These are phyloP conservation scores for Henckelia pumila DNA, from an alignment of 257 asterid genomes.

Conservation along the genomic window DNA sequence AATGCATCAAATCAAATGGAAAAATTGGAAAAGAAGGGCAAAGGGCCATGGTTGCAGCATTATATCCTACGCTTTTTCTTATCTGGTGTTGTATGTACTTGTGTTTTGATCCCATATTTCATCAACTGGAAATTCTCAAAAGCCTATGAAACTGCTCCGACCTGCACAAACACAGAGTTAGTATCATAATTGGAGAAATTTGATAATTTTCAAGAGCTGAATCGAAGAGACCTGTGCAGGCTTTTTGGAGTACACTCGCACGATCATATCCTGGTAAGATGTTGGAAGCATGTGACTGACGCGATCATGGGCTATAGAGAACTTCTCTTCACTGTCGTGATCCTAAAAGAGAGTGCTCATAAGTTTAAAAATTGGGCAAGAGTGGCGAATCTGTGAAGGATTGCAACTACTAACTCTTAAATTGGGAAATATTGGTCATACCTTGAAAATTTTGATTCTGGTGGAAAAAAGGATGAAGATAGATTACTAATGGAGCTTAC, in stretches of 20 bases:
- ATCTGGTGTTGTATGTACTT: constrained; percentile 78
- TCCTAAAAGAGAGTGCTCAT: constrained; percentile 45
- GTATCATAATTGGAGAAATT: not conserved
- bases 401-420: constrained; percentile 1
- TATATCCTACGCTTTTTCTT: constrained; percentile 59
- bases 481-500: no score
- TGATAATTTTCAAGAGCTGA: constrained; percentile 19
- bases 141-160: constrained; percentile 70
- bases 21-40: constrained; percentile 12
- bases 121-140: constrained; percentile 88
- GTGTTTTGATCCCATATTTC: constrained; percentile 76
- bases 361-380: constrained; percentile 8
- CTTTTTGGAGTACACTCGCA: constrained; percentile 88
- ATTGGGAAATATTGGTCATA: constrained; percentile 18
- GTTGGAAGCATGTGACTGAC: constrained; percentile 92
- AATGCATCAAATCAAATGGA: constrained; percentile 17
- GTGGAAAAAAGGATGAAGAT: no score
- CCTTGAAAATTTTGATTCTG: no score
- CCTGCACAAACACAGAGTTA: constrained; percentile 44
- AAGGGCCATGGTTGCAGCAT: constrained; percentile 15
- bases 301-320: constrained; percentile 63
- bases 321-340: constrained; percentile 68
- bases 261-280: constrained; percentile 83
- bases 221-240: constrained; percentile 66
- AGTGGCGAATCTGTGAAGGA: constrained; percentile 1